phyloP scores from a whole-genome alignment of 306 rosid species.

The Pueraria montana region DNA sequence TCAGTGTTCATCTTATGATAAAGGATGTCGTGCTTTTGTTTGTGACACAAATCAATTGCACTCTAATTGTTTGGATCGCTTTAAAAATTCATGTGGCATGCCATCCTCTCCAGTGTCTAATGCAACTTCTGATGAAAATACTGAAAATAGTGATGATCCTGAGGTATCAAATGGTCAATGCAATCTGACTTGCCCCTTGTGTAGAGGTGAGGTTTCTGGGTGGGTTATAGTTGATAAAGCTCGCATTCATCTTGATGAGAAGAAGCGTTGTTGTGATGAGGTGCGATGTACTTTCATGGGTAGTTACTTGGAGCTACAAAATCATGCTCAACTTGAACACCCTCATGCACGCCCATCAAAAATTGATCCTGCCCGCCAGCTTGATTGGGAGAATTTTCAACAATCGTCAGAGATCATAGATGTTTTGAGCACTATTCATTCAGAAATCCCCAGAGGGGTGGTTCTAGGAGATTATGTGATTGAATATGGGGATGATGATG shows the following conservation, averaged over 20 bases:
- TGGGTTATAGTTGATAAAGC: conserved; percentile 81
- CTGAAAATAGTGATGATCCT: conserved; percentile 56
- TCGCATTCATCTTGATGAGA: conserved; percentile 76
- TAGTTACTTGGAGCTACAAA: conserved; percentile 77
- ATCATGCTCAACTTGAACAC: conserved; percentile 85
- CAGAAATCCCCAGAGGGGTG: conserved; percentile 91
- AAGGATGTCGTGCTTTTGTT: conserved; percentile 89
- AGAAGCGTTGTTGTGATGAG: conserved; percentile 91
- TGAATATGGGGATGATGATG: conserved; percentile 91
- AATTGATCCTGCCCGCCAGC: conserved; percentile 93
- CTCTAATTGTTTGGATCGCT: conserved; percentile 95
- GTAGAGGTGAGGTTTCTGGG: conserved; percentile 92
- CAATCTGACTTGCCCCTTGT: conserved; percentile 86
- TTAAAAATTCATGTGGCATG: conserved; percentile 73
- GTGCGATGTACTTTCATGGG: conserved; percentile 76
- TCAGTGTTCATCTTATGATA: conserved; percentile 81
- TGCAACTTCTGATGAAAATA: conserved; percentile 49
- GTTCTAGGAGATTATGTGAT: conserved; percentile 96
- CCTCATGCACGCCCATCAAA: conserved; percentile 92
- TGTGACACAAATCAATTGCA: conserved; percentile 89
- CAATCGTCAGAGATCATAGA: conserved; percentile 96
- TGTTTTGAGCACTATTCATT: conserved; percentile 95
- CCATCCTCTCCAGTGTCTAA: conserved; percentile 60
- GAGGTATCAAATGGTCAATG: conserved; percentile 56
- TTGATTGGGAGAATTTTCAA: conserved; percentile 98